Base-by-base conservation (phyloP, 305 asterid species). In the Rubia peregrina region DNA sequence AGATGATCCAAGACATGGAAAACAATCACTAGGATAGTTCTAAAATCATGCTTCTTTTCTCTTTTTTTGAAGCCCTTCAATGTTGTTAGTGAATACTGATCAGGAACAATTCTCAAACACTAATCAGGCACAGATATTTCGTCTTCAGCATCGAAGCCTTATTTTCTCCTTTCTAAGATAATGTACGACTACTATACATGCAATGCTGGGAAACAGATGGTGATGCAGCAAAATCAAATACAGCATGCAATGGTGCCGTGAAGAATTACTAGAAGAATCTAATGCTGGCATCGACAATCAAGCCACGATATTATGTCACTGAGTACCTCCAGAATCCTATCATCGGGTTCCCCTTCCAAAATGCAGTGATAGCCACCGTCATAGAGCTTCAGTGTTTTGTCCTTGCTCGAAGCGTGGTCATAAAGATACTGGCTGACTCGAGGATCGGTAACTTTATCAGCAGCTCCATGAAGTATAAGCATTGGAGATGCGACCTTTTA, bases 291-390 rank as follows among this genome's bases (percentile, higher is more conserved):
- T 61, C 85, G 88, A 67, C 84, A 61, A 81, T 92, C 96, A 67
- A 92, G 96, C 98, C 98, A 92, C 2, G 90, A 66, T 71, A 87
- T 79, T 57, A 92, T 89, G 76, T 92, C 97, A 68, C 67, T 64
- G 24, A 92, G 92, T 67, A 92, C 98, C 21, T 76, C 74, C 65
- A 86, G 68, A 72, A 92, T 92, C 68, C 88, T 83, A 64, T 90
- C 96, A 77, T 92, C 98, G 17, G 98, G 93, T 77, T 92, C 98
- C 74, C 98, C 98, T 83, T 92, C 98, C 21, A 92, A 83, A 83
- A 92, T 90, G 76, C 92, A 86, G 82, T 92, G 98, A 78, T 86
- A 90, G 12, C 97, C 87, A 22, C 84, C 94, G 40, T 90, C 94
- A 30, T 92, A 92, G 11, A 92, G 91, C 87, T 89, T 92, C 72